These are phyloP conservation scores for Podila epigama DNA, from an alignment of 192 early-diverging fungal species.

Conservation along the genomic window DNA sequence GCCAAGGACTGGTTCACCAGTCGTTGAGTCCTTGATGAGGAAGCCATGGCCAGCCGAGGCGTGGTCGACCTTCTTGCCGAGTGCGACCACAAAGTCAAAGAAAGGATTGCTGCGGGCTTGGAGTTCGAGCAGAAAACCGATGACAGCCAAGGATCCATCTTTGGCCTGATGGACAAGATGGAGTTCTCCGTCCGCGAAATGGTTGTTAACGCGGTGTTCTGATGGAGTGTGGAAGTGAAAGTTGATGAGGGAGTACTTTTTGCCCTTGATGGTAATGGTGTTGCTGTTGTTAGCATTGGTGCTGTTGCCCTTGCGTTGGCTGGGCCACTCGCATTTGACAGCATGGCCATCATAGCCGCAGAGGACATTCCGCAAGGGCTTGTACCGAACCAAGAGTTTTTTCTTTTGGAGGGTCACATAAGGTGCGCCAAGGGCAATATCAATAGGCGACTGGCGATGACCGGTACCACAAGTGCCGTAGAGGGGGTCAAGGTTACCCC, in stretches of 20 bases:
- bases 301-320: background rate
- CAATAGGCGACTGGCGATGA: constrained; percentile 57
- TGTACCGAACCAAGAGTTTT: background rate
- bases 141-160: constrained; percentile 45
- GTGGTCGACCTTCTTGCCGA: constrained; percentile 4
- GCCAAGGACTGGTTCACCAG: background rate
- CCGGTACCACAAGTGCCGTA: constrained; percentile 31
- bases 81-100: constrained; percentile 6
- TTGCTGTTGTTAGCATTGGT: background rate
- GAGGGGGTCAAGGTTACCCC: constrained; percentile 28
- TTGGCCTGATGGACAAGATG: constrained; percentile 59
- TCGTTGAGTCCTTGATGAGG: background rate
- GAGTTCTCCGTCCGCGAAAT: constrained; percentile 29
- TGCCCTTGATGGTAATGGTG: constrained; percentile 18
- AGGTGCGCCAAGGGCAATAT: constrained; percentile 33
- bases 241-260: constrained; percentile 49
- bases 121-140: constrained; percentile 55
- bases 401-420: background rate
- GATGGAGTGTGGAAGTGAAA: constrained; percentile 69
- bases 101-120: constrained; percentile 32
- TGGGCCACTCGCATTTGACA: constrained; percentile 31
- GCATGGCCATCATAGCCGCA: constrained; percentile 52
- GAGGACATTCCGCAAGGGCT: constrained; percentile 1
- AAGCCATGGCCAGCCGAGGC: background rate
- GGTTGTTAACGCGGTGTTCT: constrained; percentile 56